These are phyloP conservation scores for Cytospora chrysosperma DNA, from an alignment of 2,329 filamentous ascomycete species.

Conservation along the genomic window DNA sequence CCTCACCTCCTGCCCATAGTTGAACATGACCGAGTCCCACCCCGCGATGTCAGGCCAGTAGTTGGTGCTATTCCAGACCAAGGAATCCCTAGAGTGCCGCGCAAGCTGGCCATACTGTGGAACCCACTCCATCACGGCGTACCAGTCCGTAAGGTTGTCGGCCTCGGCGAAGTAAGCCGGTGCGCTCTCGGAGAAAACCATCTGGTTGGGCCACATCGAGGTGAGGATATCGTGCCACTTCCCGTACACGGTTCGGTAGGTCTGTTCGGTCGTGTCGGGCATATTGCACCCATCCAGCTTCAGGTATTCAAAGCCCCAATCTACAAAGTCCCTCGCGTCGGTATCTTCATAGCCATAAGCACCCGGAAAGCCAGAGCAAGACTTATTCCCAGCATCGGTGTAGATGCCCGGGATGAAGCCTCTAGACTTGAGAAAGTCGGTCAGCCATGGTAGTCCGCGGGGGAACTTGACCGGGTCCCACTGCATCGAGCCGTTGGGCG, in stretches of 20 bases:
- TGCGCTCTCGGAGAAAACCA: constrained; percentile 46
- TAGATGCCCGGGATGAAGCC: constrained; percentile 49
- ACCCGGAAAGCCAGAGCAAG: constrained; percentile 44
- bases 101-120: constrained; percentile 42
- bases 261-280: constrained; percentile 26
- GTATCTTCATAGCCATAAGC: constrained; percentile 40
- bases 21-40: constrained; percentile 49
- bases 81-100: constrained; percentile 40
- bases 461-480: constrained; percentile 44
- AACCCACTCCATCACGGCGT: constrained; percentile 45
- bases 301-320: constrained; percentile 40
- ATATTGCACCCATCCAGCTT: constrained; percentile 44
- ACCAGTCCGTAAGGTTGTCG: constrained; percentile 43
- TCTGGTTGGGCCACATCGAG: constrained; percentile 34
- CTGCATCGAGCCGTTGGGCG: constrained; percentile 38
- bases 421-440: constrained; percentile 36
- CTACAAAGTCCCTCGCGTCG: constrained; percentile 40
- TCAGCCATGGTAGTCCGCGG: constrained; percentile 42
- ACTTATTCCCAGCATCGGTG: constrained; percentile 42
- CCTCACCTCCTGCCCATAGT: constrained; percentile 45
- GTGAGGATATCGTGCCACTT: constrained; percentile 43
- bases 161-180: constrained; percentile 43
- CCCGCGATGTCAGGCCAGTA: constrained; percentile 41
- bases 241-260: constrained; percentile 36
- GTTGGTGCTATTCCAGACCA: constrained; percentile 36